Percentiles rank a stretch among this genome's conserved stretches.
Evolutionary conservation across 192 early-diverging fungal species (phyloP).

Genomic region (Backusella psychrophila): DNA sequence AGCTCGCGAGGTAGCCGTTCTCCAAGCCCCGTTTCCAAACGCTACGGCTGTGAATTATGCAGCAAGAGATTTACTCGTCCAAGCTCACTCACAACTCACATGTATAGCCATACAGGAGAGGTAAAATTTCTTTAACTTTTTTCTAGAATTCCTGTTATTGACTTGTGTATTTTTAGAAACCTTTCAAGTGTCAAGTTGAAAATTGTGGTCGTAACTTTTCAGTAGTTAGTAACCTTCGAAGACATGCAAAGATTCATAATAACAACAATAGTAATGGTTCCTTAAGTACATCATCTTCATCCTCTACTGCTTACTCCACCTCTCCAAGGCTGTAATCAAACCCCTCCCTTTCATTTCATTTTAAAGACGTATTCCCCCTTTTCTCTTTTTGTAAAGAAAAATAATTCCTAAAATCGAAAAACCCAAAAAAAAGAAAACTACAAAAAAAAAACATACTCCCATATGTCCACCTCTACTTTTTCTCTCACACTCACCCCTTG

Average conservation of each 20-base stretch:
- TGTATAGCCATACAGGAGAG: slow-evolving; percentile 36
- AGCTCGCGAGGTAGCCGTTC: neutral
- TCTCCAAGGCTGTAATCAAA: neutral
- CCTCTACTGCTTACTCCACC: neutral
- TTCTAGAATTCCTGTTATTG: neutral
- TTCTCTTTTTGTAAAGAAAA: neutral
- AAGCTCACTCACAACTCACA: slow-evolving; percentile 31
- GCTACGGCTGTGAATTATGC: slow-evolving; percentile 26
- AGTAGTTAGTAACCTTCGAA: slow-evolving; percentile 12
- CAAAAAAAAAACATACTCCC: neutral
- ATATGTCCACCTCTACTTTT: neutral
- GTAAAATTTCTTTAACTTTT: neutral
- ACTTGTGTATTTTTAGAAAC: slow-evolving; percentile 3
- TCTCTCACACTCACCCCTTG: neutral
- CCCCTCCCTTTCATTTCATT: neutral
- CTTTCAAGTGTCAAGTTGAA: slow-evolving; percentile 16
- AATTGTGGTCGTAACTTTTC: slow-evolving; percentile 15
- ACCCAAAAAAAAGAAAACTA: neutral
- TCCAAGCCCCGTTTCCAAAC: slow-evolving; percentile 20
- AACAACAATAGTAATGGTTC: neutral
- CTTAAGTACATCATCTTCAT: neutral
- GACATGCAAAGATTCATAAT: slow-evolving; percentile 18
- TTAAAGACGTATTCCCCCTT: neutral
- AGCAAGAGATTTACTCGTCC: slow-evolving; percentile 32
- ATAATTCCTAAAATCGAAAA: neutral